Base-by-base conservation (phyloP, 2,329 filamentous ascomycete species). In the Colletotrichum sansevieriae region DNA sequence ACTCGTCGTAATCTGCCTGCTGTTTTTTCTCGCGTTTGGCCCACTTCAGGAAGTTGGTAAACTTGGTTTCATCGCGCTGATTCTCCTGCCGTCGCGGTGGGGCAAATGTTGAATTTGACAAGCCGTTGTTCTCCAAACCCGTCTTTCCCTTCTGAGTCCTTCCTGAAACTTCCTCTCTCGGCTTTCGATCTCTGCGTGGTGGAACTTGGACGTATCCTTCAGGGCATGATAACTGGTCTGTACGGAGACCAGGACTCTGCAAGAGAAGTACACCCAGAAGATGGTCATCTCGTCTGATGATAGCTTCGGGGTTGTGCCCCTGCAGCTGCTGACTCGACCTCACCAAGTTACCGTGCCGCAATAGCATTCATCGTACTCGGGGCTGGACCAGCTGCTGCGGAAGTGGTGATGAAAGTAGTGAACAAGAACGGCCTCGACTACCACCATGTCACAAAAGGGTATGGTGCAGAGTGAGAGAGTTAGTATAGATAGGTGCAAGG, bases 141-240 rank as follows among this genome's bases (percentile, higher is more conserved):
- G 18, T 18, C 18, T 18, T 18, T 18, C 18, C 18, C 18, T 18
- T 18, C 18, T 18, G 18, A 18, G 18, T 18, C 18, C 18, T 18
- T 18, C 18, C 18, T 18, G 18, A 18, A 18, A 8, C 3, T 46
- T 18, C 8, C n/a, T 46, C 43, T 46, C 15, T 0, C 13, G 7
- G 8, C 35, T 11, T 11, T 15, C 7, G 3, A 15, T 66, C 7
- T 69, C 43, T 3, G 66, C 66, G 10, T 56, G 0, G 9, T 69
- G 49, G 3, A 69, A 67, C 0, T 13, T 12, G 2, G 1, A 2
- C 7, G 33, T 69, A 18, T 57, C 43, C 0, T 6, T 12, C 1
- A 66, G 49, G 8, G 56, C 37, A 10, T 67, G 55, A 0, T 57
- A 62, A 13, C 43, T 35, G 12, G 12, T 66, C 9, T 69, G 49